Base-by-base conservation (phyloP, 2,329 filamentous ascomycete genomes). In the Botrytis porri region DNA sequence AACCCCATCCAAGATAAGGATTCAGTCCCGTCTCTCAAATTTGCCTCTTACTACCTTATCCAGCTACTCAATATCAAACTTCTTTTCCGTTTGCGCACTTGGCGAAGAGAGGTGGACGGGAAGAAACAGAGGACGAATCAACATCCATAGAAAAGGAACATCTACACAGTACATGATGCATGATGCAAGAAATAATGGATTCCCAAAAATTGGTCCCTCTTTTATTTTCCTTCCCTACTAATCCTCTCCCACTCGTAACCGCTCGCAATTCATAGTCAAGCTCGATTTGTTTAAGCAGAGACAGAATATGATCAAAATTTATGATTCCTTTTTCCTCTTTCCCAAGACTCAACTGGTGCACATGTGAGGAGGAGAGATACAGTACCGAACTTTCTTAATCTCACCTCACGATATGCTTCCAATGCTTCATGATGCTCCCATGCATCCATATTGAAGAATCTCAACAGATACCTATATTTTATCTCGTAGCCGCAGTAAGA, bases 401-500 rank as follows among this genome's bases (percentile, higher is more conserved):
- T 65, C 41, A 65, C 29, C 45, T 65, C 41, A 48, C 29, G 62
- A n/a, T 48, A 3, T 25, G 1, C 32, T 29, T 62, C 16, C 12
- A 14, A 63, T 51, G 63, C 32, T 66, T 66, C 63, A 39, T 66
- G 43, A n/a, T 51, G 32, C n/a, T 64, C 43, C 12, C 32, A 51
- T 66, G 51, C 22, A 51, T 32, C 63, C 61, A 51, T 51, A 51
- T 39, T 51, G 67, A 45, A 62, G 35, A 59, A 70, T 41, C 37
- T 54, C 63, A 66, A 66, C 43, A 66, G 22, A 51, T 20, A 51
- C n/a, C n/a, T n/a, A n/a, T 25, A 41, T 57, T 64, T 65, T 66
- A 41, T 43, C 48, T 54, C 20, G 39, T 66, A 65, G 70, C 70
- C 70, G 70, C 70, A 71, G n/a, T 59, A 71, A 71, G 70, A 71